Evolutionary conservation across 2,329 filamentous ascomycete species (phyloP).

Genomic region (Pyricularia grisea): DNA sequence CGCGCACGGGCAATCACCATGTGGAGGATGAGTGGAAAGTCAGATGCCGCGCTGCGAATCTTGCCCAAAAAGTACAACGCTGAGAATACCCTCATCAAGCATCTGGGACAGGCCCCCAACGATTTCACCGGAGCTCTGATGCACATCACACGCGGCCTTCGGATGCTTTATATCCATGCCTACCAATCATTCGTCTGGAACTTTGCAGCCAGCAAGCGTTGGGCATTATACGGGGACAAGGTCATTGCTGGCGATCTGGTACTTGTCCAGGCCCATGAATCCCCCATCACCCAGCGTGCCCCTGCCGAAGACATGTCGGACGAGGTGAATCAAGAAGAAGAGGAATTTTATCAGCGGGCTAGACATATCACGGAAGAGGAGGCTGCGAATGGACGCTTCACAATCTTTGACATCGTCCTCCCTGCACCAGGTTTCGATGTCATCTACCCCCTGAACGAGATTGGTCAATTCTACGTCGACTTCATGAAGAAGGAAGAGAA

Average conservation of each 20-base stretch:
- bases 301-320: slow-evolving; percentile 56
- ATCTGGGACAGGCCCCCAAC: slow-evolving; percentile 48
- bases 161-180: slow-evolving; percentile 92
- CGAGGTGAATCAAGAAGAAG: slow-evolving; percentile 37
- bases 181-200: slow-evolving; percentile 98
- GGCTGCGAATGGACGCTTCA: slow-evolving; percentile 63
- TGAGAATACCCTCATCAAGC: slow-evolving; percentile 69
- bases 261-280: slow-evolving; percentile 33
- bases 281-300: slow-evolving; percentile 22
- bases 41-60: slow-evolving; percentile 50
- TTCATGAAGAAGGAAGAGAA: slow-evolving; percentile 80
- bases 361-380: slow-evolving; percentile 70
- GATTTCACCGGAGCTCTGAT: slow-evolving; percentile 79
- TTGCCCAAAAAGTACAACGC: slow-evolving; percentile 77
- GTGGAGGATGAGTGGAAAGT: slow-evolving; percentile 55
- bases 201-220: slow-evolving; percentile 69
- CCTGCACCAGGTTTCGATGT: slow-evolving; percentile 90
- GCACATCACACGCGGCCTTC: slow-evolving; percentile 69
- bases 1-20: slow-evolving; percentile 71
- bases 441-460: slow-evolving; percentile 72
- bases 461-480: slow-evolving; percentile 72
- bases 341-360: slow-evolving; percentile 43
- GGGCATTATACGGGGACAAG: slow-evolving; percentile 60
- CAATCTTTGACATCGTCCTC: slow-evolving; percentile 80
- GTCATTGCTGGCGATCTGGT: slow-evolving; percentile 84